Evolutionary conservation across 192 early-diverging fungal species (phyloP), one percentile per base, ranked within the genome.

Genomic region (Polychytrium aggregatum): DNA sequence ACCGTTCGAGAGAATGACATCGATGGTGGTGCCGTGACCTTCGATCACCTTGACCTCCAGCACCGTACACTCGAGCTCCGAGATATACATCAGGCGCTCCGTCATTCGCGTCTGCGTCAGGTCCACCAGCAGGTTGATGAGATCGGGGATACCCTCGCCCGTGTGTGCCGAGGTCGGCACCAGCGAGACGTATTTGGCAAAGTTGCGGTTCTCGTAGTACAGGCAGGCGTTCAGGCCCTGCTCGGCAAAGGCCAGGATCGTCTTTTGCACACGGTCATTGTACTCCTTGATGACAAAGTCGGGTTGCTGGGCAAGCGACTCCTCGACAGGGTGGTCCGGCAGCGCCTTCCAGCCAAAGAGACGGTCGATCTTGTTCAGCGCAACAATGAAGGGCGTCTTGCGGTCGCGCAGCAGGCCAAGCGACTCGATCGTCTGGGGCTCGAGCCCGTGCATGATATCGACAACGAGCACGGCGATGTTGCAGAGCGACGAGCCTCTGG

Each of bases 41-140:
- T 98, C 96, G 59, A 97, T 82, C 11, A 94, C 93, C 77, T 98
- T 98, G 57, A 98, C 96, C 77, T 98, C 96, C 51, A 98, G 63
- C 33, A 98, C 92, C 17, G 96, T 97, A 76, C 91, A 93, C 71
- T 95, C 89, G 22, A 96, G 67, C 68, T 92, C 88, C 9, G 87
- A 86, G 44, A 96, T 69, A 53, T 95, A 98, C 96, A 97, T 98
- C 37, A 98, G 71, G 52, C 82, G 64, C 38, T 91, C 79, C n/a
- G 87, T 81, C 90, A 98, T 90, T 48, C 90, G 79, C 38, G 75
- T 79, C 74, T 98, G 96, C 0, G 93, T 92, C 61, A 98, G 73
- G 55, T 83, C 76, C 20, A 97, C 72, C 49, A 98, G 64, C 50
- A 98, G 62, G 57, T 87, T 81, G 46, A 98, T 81, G 73, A 98